Evolutionary conservation across 2,329 filamentous ascomycete genomes (phyloP).

Genomic region (Stagonosporopsis chrysanthemi): DNA sequence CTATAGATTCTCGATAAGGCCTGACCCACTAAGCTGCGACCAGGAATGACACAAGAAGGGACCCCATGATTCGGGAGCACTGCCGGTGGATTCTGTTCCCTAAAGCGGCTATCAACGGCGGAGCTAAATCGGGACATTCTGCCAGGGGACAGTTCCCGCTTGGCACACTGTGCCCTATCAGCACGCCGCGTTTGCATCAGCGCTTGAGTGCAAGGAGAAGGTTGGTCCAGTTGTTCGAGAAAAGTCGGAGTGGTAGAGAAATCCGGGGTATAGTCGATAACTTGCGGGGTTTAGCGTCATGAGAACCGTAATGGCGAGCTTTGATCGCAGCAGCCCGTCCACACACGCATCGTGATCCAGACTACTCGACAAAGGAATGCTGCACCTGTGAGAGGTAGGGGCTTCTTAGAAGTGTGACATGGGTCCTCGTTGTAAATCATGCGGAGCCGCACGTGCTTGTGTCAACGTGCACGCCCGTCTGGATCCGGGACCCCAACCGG

Average conservation of each 20-base stretch:
- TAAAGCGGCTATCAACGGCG: slow-evolving; percentile 43
- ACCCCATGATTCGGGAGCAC: slow-evolving; percentile 24
- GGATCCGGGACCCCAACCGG: slow-evolving; percentile 31
- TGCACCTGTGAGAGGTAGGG: slow-evolving; percentile 19
- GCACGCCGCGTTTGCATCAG: slow-evolving; percentile 15
- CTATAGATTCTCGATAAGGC: slow-evolving; percentile 45
- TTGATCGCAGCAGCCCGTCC: slow-evolving; percentile 22
- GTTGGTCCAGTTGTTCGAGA: slow-evolving; percentile 30
- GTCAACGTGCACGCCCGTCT: slow-evolving; percentile 9
- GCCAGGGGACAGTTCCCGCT: slow-evolving; percentile 22
- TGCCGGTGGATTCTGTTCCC: slow-evolving; percentile 39
- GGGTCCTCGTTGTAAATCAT: slow-evolving; percentile 12
- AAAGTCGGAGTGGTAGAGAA: slow-evolving; percentile 26
- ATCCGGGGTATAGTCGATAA: slow-evolving; percentile 20
- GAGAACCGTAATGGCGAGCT: slow-evolving; percentile 30
- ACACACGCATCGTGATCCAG: slow-evolving; percentile 22
- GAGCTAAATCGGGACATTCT: slow-evolving; percentile 26
- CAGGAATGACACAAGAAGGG: slow-evolving; percentile 37
- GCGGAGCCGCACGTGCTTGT: slow-evolving; percentile 27
- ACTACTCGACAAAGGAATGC: slow-evolving; percentile 10
- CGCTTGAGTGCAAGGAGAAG: slow-evolving; percentile 29
- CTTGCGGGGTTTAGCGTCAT: slow-evolving; percentile 28
- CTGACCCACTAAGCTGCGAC: slow-evolving; percentile 27
- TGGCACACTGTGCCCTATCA: slow-evolving; percentile 29
- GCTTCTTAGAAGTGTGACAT: slow-evolving; percentile 4